phyloP scores from a whole-genome alignment of 805 yeast genomes.

The Lipomyces japonicus region DNA sequence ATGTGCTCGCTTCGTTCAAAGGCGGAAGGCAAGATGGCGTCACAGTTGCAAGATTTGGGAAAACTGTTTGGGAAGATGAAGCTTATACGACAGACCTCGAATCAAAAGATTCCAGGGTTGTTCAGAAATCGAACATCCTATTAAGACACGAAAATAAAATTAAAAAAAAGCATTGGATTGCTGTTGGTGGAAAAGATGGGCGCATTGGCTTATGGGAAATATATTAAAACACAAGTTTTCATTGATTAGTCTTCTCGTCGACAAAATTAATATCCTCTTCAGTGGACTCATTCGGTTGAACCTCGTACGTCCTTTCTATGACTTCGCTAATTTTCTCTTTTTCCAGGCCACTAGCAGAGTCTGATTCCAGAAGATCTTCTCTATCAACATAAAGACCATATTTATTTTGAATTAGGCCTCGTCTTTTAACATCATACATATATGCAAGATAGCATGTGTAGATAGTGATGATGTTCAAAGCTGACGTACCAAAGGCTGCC shows the following conservation, averaged over 20 bases:
- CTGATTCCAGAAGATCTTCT: constrained; percentile 4
- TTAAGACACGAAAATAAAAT: constrained; percentile 6
- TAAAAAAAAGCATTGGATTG: constrained; percentile 36
- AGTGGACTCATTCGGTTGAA: not conserved
- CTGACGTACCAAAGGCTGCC: constrained; percentile 16
- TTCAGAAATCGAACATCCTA: not conserved
- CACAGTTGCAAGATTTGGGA: constrained; percentile 31
- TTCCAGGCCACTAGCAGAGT: not conserved
- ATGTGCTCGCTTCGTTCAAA: constrained; percentile 36
- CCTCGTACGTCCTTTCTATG: not conserved
- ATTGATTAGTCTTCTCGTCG: no score
- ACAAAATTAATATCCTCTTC: no score
- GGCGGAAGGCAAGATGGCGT: constrained; percentile 36
- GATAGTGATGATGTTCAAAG: constrained; percentile 8
- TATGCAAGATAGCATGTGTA: constrained; percentile 16
- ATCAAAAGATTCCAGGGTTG: not conserved
- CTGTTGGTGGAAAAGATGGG: constrained; percentile 57
- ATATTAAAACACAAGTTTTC: no score
- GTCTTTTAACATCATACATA: constrained; percentile 14
- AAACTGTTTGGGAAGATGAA: not conserved
- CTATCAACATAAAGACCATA: constrained; percentile 18
- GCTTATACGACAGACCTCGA: constrained; percentile 3
- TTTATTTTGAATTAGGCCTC: constrained; percentile 19
- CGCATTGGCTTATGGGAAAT: constrained; percentile 44
- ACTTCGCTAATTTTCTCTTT: not conserved